Percentiles rank a stretch among this genome's conserved stretches.
Conservation (phyloP, 2,329 filamentous ascomycete species). For the Rhexocercosporidium sp. region DNA sequence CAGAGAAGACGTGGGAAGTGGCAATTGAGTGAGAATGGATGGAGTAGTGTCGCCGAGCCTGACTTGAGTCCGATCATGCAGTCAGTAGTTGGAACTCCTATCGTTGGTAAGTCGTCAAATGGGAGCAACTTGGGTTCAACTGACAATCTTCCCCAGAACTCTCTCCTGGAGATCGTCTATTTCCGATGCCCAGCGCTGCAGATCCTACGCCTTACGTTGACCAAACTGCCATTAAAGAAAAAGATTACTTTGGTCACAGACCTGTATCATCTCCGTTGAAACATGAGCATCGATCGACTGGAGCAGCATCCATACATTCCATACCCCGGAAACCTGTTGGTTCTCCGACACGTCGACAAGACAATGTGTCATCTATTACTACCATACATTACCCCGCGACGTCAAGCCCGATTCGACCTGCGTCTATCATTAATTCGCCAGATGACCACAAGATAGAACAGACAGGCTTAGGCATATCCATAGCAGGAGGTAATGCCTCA, state of each 20-base stretch:
- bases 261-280: conserved; percentile 21
- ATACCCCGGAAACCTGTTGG: conserved; percentile 26
- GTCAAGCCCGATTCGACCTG: conserved; percentile 2
- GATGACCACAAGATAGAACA: background rate
- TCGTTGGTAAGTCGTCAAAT: conserved; percentile 20
- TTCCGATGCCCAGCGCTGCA: conserved; percentile 29
- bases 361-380: conserved; percentile 44
- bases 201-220: conserved; percentile 23
- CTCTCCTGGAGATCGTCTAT: conserved; percentile 24
- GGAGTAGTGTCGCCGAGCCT: conserved; percentile 49
- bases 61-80: conserved; percentile 42
- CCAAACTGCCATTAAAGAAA: conserved; percentile 1
- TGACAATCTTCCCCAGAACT: conserved; percentile 19
- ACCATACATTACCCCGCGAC: conserved; percentile 40
- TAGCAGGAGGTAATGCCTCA: background rate
- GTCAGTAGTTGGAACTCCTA: conserved; percentile 24
- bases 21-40: conserved; percentile 38
- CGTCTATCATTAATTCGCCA: background rate
- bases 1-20: conserved; percentile 49
- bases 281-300: conserved; percentile 12
- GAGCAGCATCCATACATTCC: background rate
- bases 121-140: background rate
- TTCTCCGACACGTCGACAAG: conserved; percentile 21
- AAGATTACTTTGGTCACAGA: conserved; percentile 28
- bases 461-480: background rate